These are phyloP conservation scores for Chaetomium olivaceum DNA, from an alignment of 2,329 filamentous ascomycete genomes.

Conservation along the genomic window DNA sequence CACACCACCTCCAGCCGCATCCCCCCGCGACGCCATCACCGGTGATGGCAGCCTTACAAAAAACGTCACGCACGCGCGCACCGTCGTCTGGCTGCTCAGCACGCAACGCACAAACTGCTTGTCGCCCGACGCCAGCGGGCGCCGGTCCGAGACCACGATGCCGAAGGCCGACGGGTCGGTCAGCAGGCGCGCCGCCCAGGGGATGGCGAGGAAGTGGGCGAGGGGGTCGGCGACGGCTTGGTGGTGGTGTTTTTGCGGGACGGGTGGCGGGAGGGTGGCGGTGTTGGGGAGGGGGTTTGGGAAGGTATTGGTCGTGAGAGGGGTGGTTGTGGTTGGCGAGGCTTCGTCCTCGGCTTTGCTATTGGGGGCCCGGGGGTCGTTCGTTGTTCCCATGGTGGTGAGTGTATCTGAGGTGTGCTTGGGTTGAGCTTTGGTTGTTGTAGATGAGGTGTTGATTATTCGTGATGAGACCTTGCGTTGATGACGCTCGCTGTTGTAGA, in stretches of 20 bases:
- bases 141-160: constrained; percentile 25
- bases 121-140: constrained; percentile 24
- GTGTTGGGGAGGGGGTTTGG: neutral
- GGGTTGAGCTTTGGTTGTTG: neutral
- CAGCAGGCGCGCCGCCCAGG: constrained; percentile 25
- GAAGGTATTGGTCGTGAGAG: neutral
- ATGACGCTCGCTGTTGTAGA: neutral
- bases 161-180: constrained; percentile 21
- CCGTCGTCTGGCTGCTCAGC: constrained; percentile 23
- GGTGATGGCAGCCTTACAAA: constrained; percentile 7
- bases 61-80: constrained; percentile 28
- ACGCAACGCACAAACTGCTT: constrained; percentile 21
- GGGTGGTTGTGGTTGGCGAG: neutral
- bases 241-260: constrained; percentile 19
- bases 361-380: neutral
- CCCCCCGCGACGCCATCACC: no score
- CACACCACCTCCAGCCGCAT: neutral
- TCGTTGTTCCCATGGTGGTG: neutral
- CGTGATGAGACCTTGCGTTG: neutral
- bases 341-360: neutral
- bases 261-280: neutral
- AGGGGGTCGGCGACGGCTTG: constrained; percentile 28
- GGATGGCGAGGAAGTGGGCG: constrained; percentile 29
- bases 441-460: neutral
- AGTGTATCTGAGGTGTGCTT: no score